Conservation (phyloP, 306 rosid species). For the Acacia confusa region DNA sequence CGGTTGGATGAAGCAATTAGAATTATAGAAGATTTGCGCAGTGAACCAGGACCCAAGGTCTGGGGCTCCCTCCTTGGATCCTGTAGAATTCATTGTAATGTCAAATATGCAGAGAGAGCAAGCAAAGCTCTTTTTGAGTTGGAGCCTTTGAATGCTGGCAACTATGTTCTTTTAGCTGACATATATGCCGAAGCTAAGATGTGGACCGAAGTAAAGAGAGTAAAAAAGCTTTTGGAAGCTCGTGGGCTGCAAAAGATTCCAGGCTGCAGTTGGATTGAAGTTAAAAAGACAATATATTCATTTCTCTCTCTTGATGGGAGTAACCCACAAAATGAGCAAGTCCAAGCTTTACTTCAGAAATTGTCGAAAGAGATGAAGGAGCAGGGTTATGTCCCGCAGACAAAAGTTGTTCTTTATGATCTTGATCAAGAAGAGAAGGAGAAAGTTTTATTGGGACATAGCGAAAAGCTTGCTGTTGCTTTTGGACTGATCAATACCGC, state of each 20-base stretch:
- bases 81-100: slow-evolving; percentile 80
- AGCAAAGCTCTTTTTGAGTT: slow-evolving; percentile 66
- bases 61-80: slow-evolving; percentile 96
- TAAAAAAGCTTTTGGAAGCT: slow-evolving; percentile 63
- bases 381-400: slow-evolving; percentile 67
- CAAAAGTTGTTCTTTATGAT: slow-evolving; percentile 68
- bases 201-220: slow-evolving; percentile 75
- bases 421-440: slow-evolving; percentile 88
- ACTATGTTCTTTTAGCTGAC: slow-evolving; percentile 85
- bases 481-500: slow-evolving; percentile 81
- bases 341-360: slow-evolving; percentile 61
- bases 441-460: slow-evolving; percentile 75
- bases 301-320: slow-evolving; percentile 67
- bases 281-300: slow-evolving; percentile 62
- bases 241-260: slow-evolving; percentile 71
- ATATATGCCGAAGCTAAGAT: slow-evolving; percentile 70
- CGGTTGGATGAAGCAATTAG: slow-evolving; percentile 78
- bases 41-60: slow-evolving; percentile 77
- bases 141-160: slow-evolving; percentile 87
- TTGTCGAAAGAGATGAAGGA: slow-evolving; percentile 76
- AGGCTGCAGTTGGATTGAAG: slow-evolving; percentile 90
- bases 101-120: slow-evolving; percentile 84
- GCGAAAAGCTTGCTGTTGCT: slow-evolving; percentile 92
- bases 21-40: slow-evolving; percentile 68
- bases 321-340: slow-evolving; percentile 67